phyloP scores from a whole-genome alignment of 1,139 yeast species.

The Hemisphaericaspora xylanilytica region DNA sequence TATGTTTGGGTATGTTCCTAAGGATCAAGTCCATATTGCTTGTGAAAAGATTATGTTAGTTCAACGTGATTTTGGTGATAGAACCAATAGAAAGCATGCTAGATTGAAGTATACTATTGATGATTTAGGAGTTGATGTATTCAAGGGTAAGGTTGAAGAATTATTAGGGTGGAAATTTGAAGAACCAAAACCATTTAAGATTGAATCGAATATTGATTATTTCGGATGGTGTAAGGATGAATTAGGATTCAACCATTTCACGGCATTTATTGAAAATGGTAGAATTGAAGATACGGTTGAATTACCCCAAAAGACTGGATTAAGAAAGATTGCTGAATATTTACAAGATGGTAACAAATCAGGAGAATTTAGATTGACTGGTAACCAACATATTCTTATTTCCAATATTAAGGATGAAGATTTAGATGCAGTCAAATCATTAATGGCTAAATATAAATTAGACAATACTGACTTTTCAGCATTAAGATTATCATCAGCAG shows the following conservation, averaged over 20 bases:
- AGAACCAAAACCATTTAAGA: constrained; percentile 67
- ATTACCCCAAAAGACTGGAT: constrained; percentile 85
- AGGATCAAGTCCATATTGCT: constrained; percentile 68
- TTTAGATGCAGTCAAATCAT: constrained; percentile 56
- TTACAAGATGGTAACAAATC: constrained; percentile 46
- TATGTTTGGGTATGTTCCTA: constrained; percentile 70
- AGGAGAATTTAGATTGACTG: constrained; percentile 91
- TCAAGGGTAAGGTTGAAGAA: constrained; percentile 78
- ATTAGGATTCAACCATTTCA: constrained; percentile 80
- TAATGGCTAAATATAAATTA: constrained; percentile 72
- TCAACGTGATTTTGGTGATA: constrained; percentile 94
- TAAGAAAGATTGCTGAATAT: constrained; percentile 71
- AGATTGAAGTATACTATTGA: constrained; percentile 96
- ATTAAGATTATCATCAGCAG: constrained; percentile 85
- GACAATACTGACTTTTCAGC: constrained; percentile 85
- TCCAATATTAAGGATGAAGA: constrained; percentile 72
- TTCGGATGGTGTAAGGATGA: constrained; percentile 96
- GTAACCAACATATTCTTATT: constrained; percentile 88
- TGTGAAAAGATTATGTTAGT: constrained; percentile 93
- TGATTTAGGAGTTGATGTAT: constrained; percentile 82
- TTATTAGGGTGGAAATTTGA: constrained; percentile 74
- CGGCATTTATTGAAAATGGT: constrained; percentile 94
- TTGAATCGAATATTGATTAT: constrained; percentile 84
- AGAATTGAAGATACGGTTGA: constrained; percentile 93
- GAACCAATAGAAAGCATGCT: constrained; percentile 95